Percentiles rank a stretch among this genome's conserved stretches.
Conservation (phyloP, 352 stramenopile genomes). For the Salisapilia sapeloensis region DNA sequence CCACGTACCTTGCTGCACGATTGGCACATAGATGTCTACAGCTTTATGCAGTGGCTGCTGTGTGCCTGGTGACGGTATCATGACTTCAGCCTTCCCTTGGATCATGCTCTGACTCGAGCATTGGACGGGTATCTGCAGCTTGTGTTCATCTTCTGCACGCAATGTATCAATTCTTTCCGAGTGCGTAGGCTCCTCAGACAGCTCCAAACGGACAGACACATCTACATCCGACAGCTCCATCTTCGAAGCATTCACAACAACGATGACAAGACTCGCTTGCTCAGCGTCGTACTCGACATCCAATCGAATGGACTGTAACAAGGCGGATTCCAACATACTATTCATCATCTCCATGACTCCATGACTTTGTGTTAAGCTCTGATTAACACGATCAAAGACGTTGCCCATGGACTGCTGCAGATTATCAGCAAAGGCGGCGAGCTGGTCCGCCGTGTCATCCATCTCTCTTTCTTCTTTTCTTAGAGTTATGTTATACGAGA, state of each 20-base stretch:
- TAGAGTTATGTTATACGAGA: slow-evolving; percentile 2
- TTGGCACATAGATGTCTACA: slow-evolving; percentile 19
- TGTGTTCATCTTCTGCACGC: slow-evolving; percentile 5
- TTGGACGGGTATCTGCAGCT: slow-evolving; percentile 13
- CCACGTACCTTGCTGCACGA: slow-evolving; percentile 18
- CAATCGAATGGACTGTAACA: slow-evolving; percentile 45
- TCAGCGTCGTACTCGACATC: slow-evolving; percentile 7
- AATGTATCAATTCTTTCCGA: slow-evolving; percentile 11
- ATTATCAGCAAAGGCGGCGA: slow-evolving; percentile 31
- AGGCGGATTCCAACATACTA: slow-evolving; percentile 53
- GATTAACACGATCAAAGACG: slow-evolving; percentile 44
- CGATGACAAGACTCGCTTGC: slow-evolving; percentile 8
- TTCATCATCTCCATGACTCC: slow-evolving; percentile 78
- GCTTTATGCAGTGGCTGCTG: slow-evolving; percentile 30
- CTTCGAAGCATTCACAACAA: slow-evolving; percentile 33
- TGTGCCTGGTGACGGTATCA: slow-evolving; percentile 37
- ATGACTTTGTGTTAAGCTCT: slow-evolving; percentile 45
- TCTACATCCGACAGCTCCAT: slow-evolving; percentile 25
- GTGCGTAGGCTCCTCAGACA: too few relatives aligned
- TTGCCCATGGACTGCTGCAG: slow-evolving; percentile 57
- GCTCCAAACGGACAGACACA: too few relatives aligned
- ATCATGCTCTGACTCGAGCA: slow-evolving; percentile 4
- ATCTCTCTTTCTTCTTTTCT: slow-evolving; percentile 10
- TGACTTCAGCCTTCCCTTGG: slow-evolving; percentile 9
- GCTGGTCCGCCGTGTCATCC: slow-evolving; percentile 52